Base-by-base conservation (phyloP, 257 asterid genomes). In the Solanum tacnaense region DNA sequence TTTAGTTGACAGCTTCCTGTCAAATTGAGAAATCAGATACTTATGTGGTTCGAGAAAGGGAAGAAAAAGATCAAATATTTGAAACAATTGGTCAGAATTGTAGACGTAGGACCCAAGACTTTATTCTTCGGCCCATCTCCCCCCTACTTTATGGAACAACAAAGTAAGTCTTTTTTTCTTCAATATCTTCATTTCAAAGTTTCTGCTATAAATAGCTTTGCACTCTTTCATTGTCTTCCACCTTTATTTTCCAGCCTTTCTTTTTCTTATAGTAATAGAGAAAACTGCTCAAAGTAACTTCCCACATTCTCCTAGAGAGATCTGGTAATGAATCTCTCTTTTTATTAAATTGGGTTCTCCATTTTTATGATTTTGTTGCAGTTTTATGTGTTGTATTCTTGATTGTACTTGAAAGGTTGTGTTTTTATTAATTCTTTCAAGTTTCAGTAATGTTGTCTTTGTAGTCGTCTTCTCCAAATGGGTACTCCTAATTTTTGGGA, bases 261-360 rank as follows among this genome's bases (percentile, higher is more conserved):
- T 23, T 39, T 52, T n/a, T 76, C 6, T 11, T 38, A n/a, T 7
- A n/a, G 44, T 18, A 38, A 74, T 29, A 1, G 1, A 13, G 20
- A 16, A 15, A 81, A 81, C 70, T 81, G 41, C 27, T n/a, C 11
- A 16, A 16, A 46, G 9, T 29, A 81, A 10, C 32, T 46, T 81
- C 29, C 18, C 39, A 46, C 68, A 81, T 81, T 46, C 49, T 49
- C 56, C 21, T 1, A 21, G 39, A 29, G 71, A 68, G 67, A 89
- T 89, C 87, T 67, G 87, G 90, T 89, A 86, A 89, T 81, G 46
- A 79, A 62, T 21, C 56, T 52, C 60, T 31, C 9, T 29, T 67
- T 23, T 12, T 52, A 52, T 16, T 35, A 34, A 52, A 39, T 78
- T 29, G 82, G 29, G 15, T 78, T 8, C 38, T n/a, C 35, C 65